phyloP scores from a whole-genome alignment of 192 early-diverging fungal species.

The Umbelopsis sp. region DNA sequence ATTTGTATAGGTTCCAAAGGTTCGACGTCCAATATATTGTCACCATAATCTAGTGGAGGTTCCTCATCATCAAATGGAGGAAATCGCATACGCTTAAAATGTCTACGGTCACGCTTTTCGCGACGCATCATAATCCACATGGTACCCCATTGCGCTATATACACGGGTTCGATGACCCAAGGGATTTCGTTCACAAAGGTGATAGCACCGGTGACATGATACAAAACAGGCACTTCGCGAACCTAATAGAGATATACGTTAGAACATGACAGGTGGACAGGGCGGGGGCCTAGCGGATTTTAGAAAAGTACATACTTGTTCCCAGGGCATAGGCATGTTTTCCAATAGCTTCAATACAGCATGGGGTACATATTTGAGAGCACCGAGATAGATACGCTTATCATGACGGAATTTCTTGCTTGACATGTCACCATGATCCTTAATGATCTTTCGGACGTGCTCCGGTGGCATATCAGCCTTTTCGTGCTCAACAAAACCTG shows the following conservation, averaged over 20 bases:
- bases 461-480: slow-evolving; percentile 98
- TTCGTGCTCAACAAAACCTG: slow-evolving; percentile 85
- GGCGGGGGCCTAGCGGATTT: slow-evolving; percentile 68
- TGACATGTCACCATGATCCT: slow-evolving; percentile 99
- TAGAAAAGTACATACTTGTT: slow-evolving; percentile 92
- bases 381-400: slow-evolving; percentile 97
- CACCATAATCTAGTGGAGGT: slow-evolving; percentile 97
- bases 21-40: slow-evolving; percentile 98
- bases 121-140: slow-evolving; percentile 99
- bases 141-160: slow-evolving; percentile 98
- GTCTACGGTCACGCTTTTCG: slow-evolving; percentile 95
- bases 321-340: slow-evolving; percentile 99
- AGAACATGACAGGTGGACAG: slow-evolving; percentile 94
- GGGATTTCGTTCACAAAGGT: slow-evolving; percentile 97
- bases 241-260: slow-evolving; percentile 96
- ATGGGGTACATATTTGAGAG: slow-evolving; percentile 98
- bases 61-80: slow-evolving; percentile 99
- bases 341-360: slow-evolving; percentile 97
- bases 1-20: slow-evolving; percentile 98
- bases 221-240: slow-evolving; percentile 93
- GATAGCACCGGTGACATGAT: slow-evolving; percentile 98
- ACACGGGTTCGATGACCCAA: slow-evolving; percentile 96
- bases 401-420: slow-evolving; percentile 95
- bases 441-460: slow-evolving; percentile 97
- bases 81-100: slow-evolving; percentile 99